Evolutionary conservation across 2,329 filamentous ascomycete genomes (phyloP).

Genomic region (Verticillium dahliae): DNA sequence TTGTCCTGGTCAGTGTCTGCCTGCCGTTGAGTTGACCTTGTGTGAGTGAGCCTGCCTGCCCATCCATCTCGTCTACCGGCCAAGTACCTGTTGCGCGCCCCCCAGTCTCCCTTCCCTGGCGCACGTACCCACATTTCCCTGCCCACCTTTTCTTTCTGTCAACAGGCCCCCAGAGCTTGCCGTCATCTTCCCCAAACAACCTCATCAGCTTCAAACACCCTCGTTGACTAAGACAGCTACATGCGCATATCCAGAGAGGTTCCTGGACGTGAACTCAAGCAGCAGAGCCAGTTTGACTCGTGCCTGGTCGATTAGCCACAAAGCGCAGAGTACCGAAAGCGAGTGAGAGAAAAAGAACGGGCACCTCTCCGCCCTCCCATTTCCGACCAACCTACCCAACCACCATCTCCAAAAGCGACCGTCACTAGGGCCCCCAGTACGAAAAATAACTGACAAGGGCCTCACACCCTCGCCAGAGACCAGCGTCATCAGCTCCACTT

Average conservation of each 20-base stretch:
- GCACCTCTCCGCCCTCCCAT: not conserved
- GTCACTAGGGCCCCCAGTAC: not conserved
- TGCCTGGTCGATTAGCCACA: not conserved
- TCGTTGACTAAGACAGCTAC: too few relatives aligned
- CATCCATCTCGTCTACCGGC: not conserved
- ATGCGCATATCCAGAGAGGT: not conserved
- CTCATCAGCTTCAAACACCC: not conserved
- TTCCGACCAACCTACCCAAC: not conserved
- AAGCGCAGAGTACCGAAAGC: not conserved
- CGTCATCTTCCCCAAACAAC: not conserved
- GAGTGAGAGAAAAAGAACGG: not conserved
- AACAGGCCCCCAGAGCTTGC: too few relatives aligned
- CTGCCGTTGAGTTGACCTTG: too few relatives aligned
- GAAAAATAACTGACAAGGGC: not conserved
- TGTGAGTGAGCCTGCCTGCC: not conserved
- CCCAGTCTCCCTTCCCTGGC: not conserved
- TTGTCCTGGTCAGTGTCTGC: not conserved
- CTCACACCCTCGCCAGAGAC: not conserved
- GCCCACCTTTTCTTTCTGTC: not conserved
- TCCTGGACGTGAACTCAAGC: not conserved
- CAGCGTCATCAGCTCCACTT: conserved; percentile 1
- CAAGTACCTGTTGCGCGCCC: not conserved
- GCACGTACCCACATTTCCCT: not conserved
- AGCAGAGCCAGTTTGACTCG: not conserved
- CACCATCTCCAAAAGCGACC: not conserved